These are phyloP conservation scores for Juglanconis sp. DNA, from an alignment of 2,329 filamentous ascomycete species.

Conservation along the genomic window DNA sequence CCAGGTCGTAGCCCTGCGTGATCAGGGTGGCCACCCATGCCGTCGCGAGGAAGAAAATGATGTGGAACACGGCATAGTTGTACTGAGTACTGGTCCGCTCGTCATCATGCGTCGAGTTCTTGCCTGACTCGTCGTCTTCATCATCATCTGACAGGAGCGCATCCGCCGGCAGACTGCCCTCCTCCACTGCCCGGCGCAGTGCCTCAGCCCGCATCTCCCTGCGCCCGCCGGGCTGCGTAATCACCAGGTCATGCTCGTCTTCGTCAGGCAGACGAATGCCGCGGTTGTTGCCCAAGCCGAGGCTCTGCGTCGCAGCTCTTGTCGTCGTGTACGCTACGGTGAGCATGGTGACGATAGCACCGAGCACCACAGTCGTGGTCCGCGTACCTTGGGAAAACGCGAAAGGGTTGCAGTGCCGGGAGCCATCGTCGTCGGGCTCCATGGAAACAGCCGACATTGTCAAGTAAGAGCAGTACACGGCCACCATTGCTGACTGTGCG, in stretches of 20 bases:
- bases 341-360: slow-evolving; percentile 92
- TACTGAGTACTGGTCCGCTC: slow-evolving; percentile 89
- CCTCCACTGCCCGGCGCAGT: slow-evolving; percentile 85
- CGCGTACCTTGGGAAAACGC: slow-evolving; percentile 81
- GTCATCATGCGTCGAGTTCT: slow-evolving; percentile 72
- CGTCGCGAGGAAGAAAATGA: slow-evolving; percentile 96
- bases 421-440: slow-evolving; percentile 90
- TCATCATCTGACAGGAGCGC: slow-evolving; percentile 74
- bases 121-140: slow-evolving; percentile 60
- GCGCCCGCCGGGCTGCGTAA: slow-evolving; percentile 74
- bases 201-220: slow-evolving; percentile 92
- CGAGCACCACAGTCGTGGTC: slow-evolving; percentile 85
- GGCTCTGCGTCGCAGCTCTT: slow-evolving; percentile 85
- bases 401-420: slow-evolving; percentile 90
- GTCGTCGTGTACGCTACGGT: slow-evolving; percentile 98
- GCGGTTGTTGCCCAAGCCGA: slow-evolving; percentile 64
- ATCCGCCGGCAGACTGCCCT: slow-evolving; percentile 86
- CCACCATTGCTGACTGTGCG: slow-evolving; percentile 96
- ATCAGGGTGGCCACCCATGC: slow-evolving; percentile 93
- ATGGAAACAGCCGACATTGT: slow-evolving; percentile 98
- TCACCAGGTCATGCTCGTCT: slow-evolving; percentile 85
- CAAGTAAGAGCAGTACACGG: slow-evolving; percentile 96
- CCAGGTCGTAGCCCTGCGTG: slow-evolving; percentile 67
- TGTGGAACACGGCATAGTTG: slow-evolving; percentile 91
- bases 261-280: slow-evolving; percentile 63